These are phyloP conservation scores for Russula virescens DNA, from an alignment of 768 basidiomycete species.

Conservation along the genomic window DNA sequence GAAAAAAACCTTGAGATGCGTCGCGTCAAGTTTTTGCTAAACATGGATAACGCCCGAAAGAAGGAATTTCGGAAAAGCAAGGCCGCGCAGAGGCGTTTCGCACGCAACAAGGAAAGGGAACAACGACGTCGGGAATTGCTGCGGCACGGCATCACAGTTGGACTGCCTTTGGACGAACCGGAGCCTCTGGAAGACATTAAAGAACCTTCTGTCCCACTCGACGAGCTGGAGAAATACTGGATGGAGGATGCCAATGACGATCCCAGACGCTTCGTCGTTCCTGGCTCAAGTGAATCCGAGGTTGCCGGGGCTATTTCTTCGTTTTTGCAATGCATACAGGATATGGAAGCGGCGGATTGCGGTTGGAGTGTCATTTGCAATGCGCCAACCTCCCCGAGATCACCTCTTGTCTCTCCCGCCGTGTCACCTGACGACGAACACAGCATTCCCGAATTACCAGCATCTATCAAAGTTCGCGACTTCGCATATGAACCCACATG, in stretches of 20 bases:
- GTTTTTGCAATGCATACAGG: conserved; percentile 10
- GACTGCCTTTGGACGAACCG: conserved; percentile 12
- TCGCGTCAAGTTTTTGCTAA: conserved; percentile 50
- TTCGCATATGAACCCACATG: conserved; percentile 26
- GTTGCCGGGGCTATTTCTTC: conserved; percentile 7
- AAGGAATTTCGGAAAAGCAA: conserved; percentile 34
- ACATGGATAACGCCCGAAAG: conserved; percentile 36
- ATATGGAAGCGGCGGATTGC: conserved; percentile 14
- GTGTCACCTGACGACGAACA: not conserved
- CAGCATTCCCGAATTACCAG: conserved; percentile 1
- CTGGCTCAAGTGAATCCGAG: conserved; percentile 27
- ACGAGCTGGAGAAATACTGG: conserved; percentile 35
- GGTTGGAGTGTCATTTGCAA: conserved; percentile 14
- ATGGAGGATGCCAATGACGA: conserved; percentile 31
- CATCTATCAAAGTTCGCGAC: conserved; percentile 27
- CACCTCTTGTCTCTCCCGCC: conserved; percentile 1
- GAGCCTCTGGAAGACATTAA: conserved; percentile 28
- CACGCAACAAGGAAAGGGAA: conserved; percentile 29
- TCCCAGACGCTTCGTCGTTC: conserved; percentile 36
- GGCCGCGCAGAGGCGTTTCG: conserved; percentile 29
- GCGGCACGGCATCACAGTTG: conserved; percentile 25
- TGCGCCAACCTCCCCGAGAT: conserved; percentile 13
- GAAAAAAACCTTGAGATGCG: conserved; percentile 50
- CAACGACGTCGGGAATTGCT: conserved; percentile 30
- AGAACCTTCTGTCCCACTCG: conserved; percentile 32